These are phyloP conservation scores for Xylariaceae sp. DNA, from an alignment of 2,329 filamentous ascomycete species.

Conservation along the genomic window DNA sequence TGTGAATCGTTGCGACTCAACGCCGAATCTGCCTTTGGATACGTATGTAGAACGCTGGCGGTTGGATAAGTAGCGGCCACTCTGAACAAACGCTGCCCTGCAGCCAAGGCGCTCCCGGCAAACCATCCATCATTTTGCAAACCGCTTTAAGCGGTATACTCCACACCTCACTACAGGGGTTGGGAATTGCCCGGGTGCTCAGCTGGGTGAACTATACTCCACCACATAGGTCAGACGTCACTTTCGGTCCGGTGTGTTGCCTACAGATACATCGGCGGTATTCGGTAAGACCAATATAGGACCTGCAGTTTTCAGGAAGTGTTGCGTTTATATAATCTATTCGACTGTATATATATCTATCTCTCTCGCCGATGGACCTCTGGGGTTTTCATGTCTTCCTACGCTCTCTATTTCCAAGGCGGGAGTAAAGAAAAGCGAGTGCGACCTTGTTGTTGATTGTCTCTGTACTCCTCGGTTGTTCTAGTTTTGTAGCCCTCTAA, in stretches of 20 bases:
- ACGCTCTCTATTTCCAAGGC: background rate
- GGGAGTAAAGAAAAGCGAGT: background rate
- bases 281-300: slow-evolving; percentile 24
- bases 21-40: slow-evolving; percentile 9
- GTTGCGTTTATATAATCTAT: slow-evolving; percentile 15
- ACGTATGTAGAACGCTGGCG: slow-evolving; percentile 4
- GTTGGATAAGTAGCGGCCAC: slow-evolving; percentile 8
- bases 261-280: slow-evolving; percentile 26
- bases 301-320: slow-evolving; percentile 20
- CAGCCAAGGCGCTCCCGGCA: slow-evolving; percentile 13
- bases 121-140: slow-evolving; percentile 15
- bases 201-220: slow-evolving; percentile 11
- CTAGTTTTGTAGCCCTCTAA: background rate
- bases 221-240: slow-evolving; percentile 28
- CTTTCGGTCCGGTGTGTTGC: slow-evolving; percentile 23
- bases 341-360: background rate
- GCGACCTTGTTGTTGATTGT: background rate
- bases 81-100: slow-evolving; percentile 19
- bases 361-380: background rate
- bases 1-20: slow-evolving; percentile 5
- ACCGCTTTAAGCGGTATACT: slow-evolving; percentile 23
- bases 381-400: slow-evolving; percentile 1
- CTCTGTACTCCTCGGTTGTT: background rate
- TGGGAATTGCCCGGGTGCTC: slow-evolving; percentile 2
- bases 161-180: slow-evolving; percentile 12